phyloP scores from a whole-genome alignment of 208 protist genomes.

The Trypanosoma scelopori region DNA sequence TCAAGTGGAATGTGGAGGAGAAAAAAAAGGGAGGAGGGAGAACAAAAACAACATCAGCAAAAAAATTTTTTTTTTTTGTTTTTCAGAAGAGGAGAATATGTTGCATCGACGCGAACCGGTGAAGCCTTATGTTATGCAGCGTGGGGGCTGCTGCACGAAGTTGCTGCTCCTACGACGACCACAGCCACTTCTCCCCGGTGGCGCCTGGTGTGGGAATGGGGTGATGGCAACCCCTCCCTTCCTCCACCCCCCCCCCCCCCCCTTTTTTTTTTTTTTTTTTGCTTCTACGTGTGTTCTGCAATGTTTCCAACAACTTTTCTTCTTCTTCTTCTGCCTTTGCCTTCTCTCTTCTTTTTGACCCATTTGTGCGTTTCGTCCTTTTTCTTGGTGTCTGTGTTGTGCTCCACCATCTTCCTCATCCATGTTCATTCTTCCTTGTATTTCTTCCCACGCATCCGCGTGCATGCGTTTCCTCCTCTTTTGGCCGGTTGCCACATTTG shows the following conservation, averaged over 20 bases:
- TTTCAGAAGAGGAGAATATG: too few species aligned
- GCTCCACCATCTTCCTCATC: not conserved
- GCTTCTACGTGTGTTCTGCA: not conserved
- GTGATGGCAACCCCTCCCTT: not conserved
- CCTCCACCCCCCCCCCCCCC: not conserved
- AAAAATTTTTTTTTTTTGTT: too few species aligned
- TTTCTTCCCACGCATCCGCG: conserved; percentile 10
- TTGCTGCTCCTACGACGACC: too few species aligned
- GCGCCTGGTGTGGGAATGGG: not conserved
- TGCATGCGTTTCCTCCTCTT: conserved; percentile 5
- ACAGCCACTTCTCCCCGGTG: too few species aligned
- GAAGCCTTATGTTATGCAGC: too few species aligned
- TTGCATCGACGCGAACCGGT: too few species aligned
- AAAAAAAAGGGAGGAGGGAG: too few species aligned
- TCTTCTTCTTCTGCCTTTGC: not conserved
- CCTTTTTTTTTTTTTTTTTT: conserved; percentile 2
- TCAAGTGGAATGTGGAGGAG: too few species aligned
- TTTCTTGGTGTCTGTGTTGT: too few species aligned
- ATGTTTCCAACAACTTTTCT: conserved; percentile 23
- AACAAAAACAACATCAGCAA: too few species aligned
- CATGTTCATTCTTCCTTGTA: not conserved
- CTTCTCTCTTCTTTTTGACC: conserved; percentile 22
- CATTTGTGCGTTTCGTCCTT: not conserved
- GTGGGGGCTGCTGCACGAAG: too few species aligned
- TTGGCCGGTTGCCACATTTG: not conserved